phyloP scores from a whole-genome alignment of 495 filamentous ascomycete genomes.

The Friedmanniomyces endolithicus region DNA sequence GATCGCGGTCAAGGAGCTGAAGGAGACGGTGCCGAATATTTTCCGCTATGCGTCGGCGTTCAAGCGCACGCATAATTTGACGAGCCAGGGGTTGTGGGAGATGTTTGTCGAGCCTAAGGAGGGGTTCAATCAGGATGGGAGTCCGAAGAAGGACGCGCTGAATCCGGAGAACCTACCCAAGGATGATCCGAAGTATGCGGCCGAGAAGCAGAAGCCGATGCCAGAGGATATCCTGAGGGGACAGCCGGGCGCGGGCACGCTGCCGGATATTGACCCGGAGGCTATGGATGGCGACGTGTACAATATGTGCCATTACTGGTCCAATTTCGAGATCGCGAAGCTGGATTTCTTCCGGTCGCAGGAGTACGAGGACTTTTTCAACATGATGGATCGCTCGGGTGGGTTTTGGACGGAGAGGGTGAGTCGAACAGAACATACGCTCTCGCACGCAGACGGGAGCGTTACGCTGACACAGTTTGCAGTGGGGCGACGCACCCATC shows the following conservation, averaged over 20 bases:
- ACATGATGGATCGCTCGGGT: slow-evolving; percentile 97
- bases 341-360: slow-evolving; percentile 94
- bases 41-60: slow-evolving; percentile 99
- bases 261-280: slow-evolving; percentile 77
- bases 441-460: background rate
- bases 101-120: slow-evolving; percentile 78
- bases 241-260: slow-evolving; percentile 57
- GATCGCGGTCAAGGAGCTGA: slow-evolving; percentile 96
- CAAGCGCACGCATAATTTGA: slow-evolving; percentile 83
- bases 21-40: slow-evolving; percentile 96
- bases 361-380: slow-evolving; percentile 94
- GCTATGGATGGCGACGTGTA: slow-evolving; percentile 96
- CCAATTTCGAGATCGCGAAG: slow-evolving; percentile 96
- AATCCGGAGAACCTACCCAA: slow-evolving; percentile 35
- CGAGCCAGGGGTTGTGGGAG: slow-evolving; percentile 90
- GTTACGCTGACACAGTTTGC: slow-evolving; percentile 23
- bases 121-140: slow-evolving; percentile 18
- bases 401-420: slow-evolving; percentile 99
- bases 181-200: slow-evolving; percentile 46
- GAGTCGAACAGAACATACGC: slow-evolving; percentile 30
- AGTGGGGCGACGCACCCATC: slow-evolving; percentile 99
- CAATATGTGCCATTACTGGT: slow-evolving; percentile 99
- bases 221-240: slow-evolving; percentile 73
- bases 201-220: slow-evolving; percentile 46
- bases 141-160: slow-evolving; percentile 3